These are phyloP conservation scores for Monilinia laxa DNA, from an alignment of 2,329 filamentous ascomycete species.

Conservation along the genomic window DNA sequence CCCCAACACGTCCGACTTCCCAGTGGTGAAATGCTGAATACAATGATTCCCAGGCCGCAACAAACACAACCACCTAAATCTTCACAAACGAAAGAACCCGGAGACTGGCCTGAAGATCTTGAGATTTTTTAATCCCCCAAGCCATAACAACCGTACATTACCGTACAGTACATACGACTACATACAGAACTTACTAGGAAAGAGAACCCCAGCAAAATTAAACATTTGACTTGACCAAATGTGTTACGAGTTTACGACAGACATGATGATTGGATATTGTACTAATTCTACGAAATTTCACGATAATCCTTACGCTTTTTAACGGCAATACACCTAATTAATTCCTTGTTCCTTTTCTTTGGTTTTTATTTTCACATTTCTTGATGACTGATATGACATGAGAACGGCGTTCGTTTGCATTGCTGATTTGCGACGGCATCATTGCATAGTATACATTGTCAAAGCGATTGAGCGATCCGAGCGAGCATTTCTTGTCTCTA, in stretches of 20 bases:
- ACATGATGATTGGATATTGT: slow-evolving; percentile 24
- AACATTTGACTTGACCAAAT: slow-evolving; percentile 19
- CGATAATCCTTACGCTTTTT: slow-evolving; percentile 9
- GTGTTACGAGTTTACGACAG: slow-evolving; percentile 24
- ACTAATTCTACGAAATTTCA: slow-evolving; percentile 22
- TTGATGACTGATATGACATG: slow-evolving; percentile 12
- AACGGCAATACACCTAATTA: slow-evolving; percentile 17
- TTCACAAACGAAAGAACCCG: background rate
- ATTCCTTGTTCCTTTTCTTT: background rate
- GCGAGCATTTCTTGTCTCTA: slow-evolving; percentile 5
- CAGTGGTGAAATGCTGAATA: slow-evolving; percentile 20
- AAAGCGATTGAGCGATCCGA: slow-evolving; percentile 3
- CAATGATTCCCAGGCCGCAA: background rate
- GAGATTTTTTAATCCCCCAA: slow-evolving; percentile 17
- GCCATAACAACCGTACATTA: background rate
- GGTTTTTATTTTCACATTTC: slow-evolving; percentile 3
- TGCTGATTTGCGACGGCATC: slow-evolving; percentile 1
- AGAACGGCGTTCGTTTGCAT: background rate
- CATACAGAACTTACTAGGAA: background rate
- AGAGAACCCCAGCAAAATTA: slow-evolving; percentile 7
- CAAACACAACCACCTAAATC: background rate
- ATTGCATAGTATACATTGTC: slow-evolving; percentile 12
- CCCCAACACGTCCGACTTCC: slow-evolving; percentile 32
- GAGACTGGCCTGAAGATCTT: slow-evolving; percentile 24
- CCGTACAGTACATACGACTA: background rate